These are phyloP conservation scores for Zygosaccharomyces gambellarensis DNA, from an alignment of 805 yeast species.

Conservation along the genomic window DNA sequence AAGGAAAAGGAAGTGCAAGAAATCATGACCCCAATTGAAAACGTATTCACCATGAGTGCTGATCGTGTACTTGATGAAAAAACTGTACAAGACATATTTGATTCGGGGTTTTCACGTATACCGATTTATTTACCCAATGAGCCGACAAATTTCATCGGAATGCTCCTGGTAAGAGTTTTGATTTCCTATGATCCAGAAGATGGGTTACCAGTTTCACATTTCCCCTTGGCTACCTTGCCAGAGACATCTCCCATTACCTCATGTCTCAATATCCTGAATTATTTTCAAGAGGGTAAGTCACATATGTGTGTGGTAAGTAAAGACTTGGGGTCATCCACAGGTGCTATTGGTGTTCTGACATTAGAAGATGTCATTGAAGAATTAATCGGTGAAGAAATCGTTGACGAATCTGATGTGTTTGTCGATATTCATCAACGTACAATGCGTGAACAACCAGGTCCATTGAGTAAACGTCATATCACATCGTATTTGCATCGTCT, in stretches of 20 bases:
- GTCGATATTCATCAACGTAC: slow-evolving; percentile 86
- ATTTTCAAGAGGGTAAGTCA: slow-evolving; percentile 95
- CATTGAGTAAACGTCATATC: slow-evolving; percentile 62
- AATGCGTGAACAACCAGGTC: slow-evolving; percentile 72
- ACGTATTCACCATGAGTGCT: slow-evolving; percentile 83
- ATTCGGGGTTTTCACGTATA: slow-evolving; percentile 91
- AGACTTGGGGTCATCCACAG: slow-evolving; percentile 74
- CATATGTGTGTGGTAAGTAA: slow-evolving; percentile 94
- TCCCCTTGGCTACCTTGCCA: slow-evolving; percentile 93
- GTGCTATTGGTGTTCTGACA: slow-evolving; percentile 88
- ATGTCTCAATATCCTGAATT: slow-evolving; percentile 86
- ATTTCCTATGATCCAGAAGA: slow-evolving; percentile 97
- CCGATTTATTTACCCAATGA: slow-evolving; percentile 90
- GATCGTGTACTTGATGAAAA: slow-evolving; percentile 77
- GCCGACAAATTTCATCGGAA: slow-evolving; percentile 87
- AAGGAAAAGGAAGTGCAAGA: slow-evolving; percentile 83
- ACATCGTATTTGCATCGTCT: slow-evolving; percentile 63
- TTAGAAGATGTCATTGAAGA: slow-evolving; percentile 98
- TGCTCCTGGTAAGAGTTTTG: slow-evolving; percentile 86
- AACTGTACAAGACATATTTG: slow-evolving; percentile 82
- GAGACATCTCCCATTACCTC: slow-evolving; percentile 91
- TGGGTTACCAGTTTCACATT: slow-evolving; percentile 82
- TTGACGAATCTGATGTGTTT: slow-evolving; percentile 92
- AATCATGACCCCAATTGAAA: slow-evolving; percentile 91
- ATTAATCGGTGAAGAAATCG: slow-evolving; percentile 94